These are phyloP conservation scores for Vitis amurensis DNA, from an alignment of 164 flowering plant species.

Conservation along the genomic window DNA sequence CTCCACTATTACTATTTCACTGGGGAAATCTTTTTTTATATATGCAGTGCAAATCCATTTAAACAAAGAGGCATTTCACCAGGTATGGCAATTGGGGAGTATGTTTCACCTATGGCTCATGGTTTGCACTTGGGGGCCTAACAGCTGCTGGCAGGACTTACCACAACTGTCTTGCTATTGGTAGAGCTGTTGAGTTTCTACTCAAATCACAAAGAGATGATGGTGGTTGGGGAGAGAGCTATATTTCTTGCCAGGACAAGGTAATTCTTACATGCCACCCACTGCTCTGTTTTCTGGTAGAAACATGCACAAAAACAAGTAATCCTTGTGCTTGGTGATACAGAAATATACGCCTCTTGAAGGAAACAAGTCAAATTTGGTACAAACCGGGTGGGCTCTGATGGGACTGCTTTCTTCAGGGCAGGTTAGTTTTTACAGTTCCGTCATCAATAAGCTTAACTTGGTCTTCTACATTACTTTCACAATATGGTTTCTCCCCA, in stretches of 20 bases:
- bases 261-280: constrained; percentile 10
- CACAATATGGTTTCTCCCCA: neutral
- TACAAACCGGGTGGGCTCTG: constrained; percentile 58
- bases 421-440: constrained; percentile 32
- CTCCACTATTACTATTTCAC: too few species aligned
- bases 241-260: constrained; percentile 38
- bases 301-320: neutral
- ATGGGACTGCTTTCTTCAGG: constrained; percentile 46
- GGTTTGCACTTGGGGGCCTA: constrained; percentile 45
- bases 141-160: constrained; percentile 40
- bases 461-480: neutral
- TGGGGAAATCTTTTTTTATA: too few species aligned
- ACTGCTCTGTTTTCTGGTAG: neutral
- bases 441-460: too few species aligned
- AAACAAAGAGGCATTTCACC: neutral
- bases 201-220: constrained; percentile 23
- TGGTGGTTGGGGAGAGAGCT: constrained; percentile 64
- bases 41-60: too few species aligned
- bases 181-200: constrained; percentile 37
- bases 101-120: constrained; percentile 47
- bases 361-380: constrained; percentile 42
- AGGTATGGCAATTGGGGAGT: constrained; percentile 52
- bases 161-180: constrained; percentile 21
- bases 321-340: neutral
- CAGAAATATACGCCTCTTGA: constrained; percentile 40